Conservation (phyloP, 1,139 yeast genomes). For the Yamadazyma diospyri region DNA sequence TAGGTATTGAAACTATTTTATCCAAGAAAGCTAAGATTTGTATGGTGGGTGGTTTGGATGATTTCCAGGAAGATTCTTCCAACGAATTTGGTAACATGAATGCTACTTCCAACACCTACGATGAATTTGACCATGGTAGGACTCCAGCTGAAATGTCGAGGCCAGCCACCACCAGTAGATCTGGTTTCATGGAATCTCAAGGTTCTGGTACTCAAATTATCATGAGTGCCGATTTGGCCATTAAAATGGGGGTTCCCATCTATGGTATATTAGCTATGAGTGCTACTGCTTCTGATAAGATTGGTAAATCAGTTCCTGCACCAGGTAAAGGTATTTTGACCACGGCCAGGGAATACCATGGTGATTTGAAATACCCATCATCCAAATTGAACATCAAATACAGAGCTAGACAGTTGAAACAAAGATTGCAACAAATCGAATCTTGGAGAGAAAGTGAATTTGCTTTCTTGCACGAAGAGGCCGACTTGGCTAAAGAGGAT, state of each 20-base stretch:
- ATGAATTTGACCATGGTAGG: slow-evolving; percentile 92
- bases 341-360: slow-evolving; percentile 92
- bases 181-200: slow-evolving; percentile 99
- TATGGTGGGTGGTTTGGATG: slow-evolving; percentile 98
- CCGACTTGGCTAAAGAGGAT: slow-evolving; percentile 63
- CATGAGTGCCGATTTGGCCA: slow-evolving; percentile 91
- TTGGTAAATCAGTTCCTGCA: slow-evolving; percentile 98
- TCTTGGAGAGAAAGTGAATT: slow-evolving; percentile 84
- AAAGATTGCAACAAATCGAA: slow-evolving; percentile 75
- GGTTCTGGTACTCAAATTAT: slow-evolving; percentile 98
- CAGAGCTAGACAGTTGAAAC: slow-evolving; percentile 87
- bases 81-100: slow-evolving; percentile 98
- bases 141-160: slow-evolving; percentile 98
- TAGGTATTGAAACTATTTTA: slow-evolving; percentile 89
- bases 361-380: slow-evolving; percentile 75
- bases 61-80: slow-evolving; percentile 98
- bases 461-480: slow-evolving; percentile 46
- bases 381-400: slow-evolving; percentile 85
- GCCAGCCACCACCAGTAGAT: slow-evolving; percentile 93
- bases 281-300: slow-evolving; percentile 96
- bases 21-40: slow-evolving; percentile 94
- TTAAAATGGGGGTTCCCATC: slow-evolving; percentile 98
- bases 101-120: slow-evolving; percentile 87
- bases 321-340: slow-evolving; percentile 99
- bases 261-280: slow-evolving; percentile 93